Evolutionary conservation across 768 basidiomycete species (phyloP), one percentile per base, ranked within the genome.

Genomic region (Lentinula sp.): DNA sequence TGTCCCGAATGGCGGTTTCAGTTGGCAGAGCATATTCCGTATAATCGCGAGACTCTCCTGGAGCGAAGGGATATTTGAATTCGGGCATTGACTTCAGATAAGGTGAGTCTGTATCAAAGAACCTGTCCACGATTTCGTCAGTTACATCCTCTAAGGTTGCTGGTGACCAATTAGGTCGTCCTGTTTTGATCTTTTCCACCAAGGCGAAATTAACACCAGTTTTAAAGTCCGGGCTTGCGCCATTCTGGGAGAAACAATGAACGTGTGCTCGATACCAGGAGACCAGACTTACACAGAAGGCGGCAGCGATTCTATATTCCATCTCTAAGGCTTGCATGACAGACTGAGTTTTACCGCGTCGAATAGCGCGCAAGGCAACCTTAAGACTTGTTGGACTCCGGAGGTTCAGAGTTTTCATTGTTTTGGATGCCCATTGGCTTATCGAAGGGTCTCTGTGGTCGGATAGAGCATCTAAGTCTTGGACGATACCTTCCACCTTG

Each of bases 331-430:
- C 84, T 61, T 89, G 79, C 5, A 79, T 75, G 43, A 98, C 76
- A 2, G 80, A 70, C 78, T 87, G 73, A 1, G 74, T 73, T 66
- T 78, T 83, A n/a, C 93, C 95, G 61, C 76, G 75, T 51, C 89
- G 85, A 59, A 95, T 82, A 1, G 92, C 91, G 66, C 81, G 75
- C 21, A 98, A 78, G n/a, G 95, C 84, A 39, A 98, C 89, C 70
- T 91, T 92, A 65, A 98, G 79, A 66, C 93, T 95, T 1, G 95
- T 97, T 10, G 96, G 96, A 73, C 94, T 95, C 45, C 93, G 84
- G 65, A 81, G 64, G 43, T 83, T 76, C 61, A 99, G 74, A 35
- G 76, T 75, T 13, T 77, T 74, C 61, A 91, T 72, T 3, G 94
- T 93, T 60, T 80, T 71, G 61, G 75, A 71, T 5, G 96, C 95